A percentile compares a stretch with the other conserved stretches of the same genome.
Conservation (phyloP, 176 grass and related monocot species). For the Oryza punctata region DNA sequence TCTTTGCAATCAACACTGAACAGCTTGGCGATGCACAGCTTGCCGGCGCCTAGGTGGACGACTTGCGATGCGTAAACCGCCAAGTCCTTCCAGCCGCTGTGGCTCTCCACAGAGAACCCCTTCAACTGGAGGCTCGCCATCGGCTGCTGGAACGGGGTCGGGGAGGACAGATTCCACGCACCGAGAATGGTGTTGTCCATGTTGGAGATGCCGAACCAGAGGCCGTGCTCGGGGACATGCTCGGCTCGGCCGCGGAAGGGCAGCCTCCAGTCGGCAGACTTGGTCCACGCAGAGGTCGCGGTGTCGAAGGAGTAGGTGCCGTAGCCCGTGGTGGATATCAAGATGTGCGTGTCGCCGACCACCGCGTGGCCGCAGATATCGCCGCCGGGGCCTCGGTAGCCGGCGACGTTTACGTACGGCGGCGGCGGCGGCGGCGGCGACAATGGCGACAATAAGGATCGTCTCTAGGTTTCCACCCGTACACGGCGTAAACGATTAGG, state of each 20-base stretch:
- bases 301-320: slow-evolving; percentile 17
- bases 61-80: neutral
- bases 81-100: no score
- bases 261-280: neutral
- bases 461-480: no score
- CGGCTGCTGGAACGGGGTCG: neutral
- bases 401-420: no score
- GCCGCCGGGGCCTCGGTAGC: no score
- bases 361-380: no score
- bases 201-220: neutral
- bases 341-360: neutral
- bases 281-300: neutral
- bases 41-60: neutral
- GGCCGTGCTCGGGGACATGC: neutral
- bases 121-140: no score
- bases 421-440: no score
- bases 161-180: neutral
- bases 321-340: neutral
- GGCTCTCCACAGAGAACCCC: no score
- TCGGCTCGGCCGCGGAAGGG: neutral
- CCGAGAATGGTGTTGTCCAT: neutral
- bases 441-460: no score
- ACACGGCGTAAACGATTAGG: no score
- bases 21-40: neutral
- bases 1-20: neutral